Evolutionary conservation across 257 asterid species (phyloP), one percentile per base, ranked within the genome.

Genomic region (Solanum etuberosum): DNA sequence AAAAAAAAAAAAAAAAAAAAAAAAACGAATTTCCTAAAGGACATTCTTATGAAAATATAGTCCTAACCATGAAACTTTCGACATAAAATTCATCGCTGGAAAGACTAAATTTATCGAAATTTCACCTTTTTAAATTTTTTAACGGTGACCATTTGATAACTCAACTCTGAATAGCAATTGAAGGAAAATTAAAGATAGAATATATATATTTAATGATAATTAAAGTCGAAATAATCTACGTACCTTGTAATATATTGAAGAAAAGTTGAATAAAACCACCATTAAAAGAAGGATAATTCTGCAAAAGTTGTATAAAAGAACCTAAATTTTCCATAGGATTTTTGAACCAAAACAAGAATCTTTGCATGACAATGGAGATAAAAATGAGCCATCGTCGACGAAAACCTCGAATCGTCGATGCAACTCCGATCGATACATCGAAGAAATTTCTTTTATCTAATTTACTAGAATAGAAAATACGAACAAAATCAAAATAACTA

Each of bases 381-480:
- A 95, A 93, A 15, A 95, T 54, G 54, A 94, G 90, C 98, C 96
- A 95, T 88, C 98, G 89, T 9, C 63, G 90, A 4, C 91, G 82
- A 61, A 93, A 88, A 54, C 91, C 85, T 80, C 85, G 5, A 40
- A 85, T 40, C 72, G n/a, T 82, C 21, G 57, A 88, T 15, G 37
- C 81, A 13, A 57, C 88, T 20, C 40, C 90, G 2, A 37, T 86
- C 31, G 90, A 59, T 21, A 68, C 16, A 38, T 91, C 89, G 37
- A 87, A 87, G 68, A 93, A 93, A 5, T 86, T 91, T 85, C 91
- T 80, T 23, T 77, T 89, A 25, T 87, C 91, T 11, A 95, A 84
- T 12, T 89, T 83, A 4, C 72, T 85, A 6, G 94, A 93, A 43
- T 84, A 92, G 8, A 94, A 73, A n/a, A 93, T 88, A 42, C 94